Percentiles rank a stretch among this genome's conserved stretches.
Conservation (phyloP, 371 early-diverging fungal species). For the Globomyces sp. region DNA sequence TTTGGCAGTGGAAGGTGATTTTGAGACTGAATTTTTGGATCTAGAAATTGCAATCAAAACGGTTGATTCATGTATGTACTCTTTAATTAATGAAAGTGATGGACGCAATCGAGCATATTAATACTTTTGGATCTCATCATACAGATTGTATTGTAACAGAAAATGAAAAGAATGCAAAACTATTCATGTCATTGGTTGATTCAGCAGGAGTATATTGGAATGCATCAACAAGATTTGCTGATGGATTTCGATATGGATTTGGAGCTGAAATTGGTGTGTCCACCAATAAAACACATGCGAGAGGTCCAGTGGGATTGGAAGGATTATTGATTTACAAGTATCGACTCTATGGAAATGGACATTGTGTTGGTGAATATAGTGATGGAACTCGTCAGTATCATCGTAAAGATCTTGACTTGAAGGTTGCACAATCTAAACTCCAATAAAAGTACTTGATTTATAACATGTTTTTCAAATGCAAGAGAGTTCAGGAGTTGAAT, state of each 20-base stretch:
- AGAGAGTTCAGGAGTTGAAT: no score
- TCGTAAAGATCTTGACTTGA: constrained; percentile 39
- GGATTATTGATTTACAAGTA: constrained; percentile 97
- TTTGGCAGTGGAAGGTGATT: constrained; percentile 38
- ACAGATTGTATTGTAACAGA: constrained; percentile 93
- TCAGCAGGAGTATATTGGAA: constrained; percentile 98
- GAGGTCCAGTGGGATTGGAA: constrained; percentile 96
- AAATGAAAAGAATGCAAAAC: constrained; percentile 64
- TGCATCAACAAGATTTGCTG: constrained; percentile 93
- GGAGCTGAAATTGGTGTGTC: constrained; percentile 85
- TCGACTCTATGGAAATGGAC: constrained; percentile 87
- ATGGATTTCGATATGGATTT: constrained; percentile 97
- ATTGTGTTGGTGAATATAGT: constrained; percentile 74
- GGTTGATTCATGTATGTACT: constrained; percentile 49
- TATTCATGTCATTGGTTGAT: constrained; percentile 88
- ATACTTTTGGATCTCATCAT: constrained; percentile 89
- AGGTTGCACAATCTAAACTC: background rate
- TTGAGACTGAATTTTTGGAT: constrained; percentile 88
- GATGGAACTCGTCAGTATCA: constrained; percentile 68
- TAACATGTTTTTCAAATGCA: no score
- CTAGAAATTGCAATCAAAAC: constrained; percentile 78
- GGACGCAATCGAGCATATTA: constrained; percentile 88
- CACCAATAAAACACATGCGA: constrained; percentile 97
- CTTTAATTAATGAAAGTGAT: constrained; percentile 38
- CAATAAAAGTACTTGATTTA: background rate